Base-by-base conservation (phyloP, 2,329 filamentous ascomycete species). In the Talaromyces verruculosus region DNA sequence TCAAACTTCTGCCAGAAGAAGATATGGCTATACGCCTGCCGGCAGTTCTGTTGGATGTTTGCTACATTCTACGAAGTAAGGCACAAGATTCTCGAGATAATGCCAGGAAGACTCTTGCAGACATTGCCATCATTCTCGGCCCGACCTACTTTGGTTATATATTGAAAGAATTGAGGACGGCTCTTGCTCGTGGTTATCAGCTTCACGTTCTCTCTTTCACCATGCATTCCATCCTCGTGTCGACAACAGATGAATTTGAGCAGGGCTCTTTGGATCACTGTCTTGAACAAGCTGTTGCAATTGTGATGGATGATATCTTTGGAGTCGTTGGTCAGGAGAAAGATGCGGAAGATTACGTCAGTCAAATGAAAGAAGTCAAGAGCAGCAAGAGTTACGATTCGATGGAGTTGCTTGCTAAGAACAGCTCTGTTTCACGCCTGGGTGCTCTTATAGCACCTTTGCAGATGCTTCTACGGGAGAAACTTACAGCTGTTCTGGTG, bases 231-330 rank as follows among this genome's bases (percentile, higher is more conserved):
- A 91, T 99, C 61, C 82, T 99, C 22, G 87, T 97, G 11, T 85
- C 88, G 5, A 87, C 89, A 8, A 87, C 90, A 11, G 89, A 92
- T 10, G 84, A 87, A 1, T 91, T 92, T 72, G 83, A 87, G 47
- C 88, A 92, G 19, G 95, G 96, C 28, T 92, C 94, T 71, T 82
- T 99, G 35, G 92, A 99, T 74, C 93, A 97, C 74, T 97, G 93
- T 73, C 82, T 97, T 8, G 81, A 86, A 2, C 85, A 90, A 11
- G 88, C 98, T 51, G 88, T 96, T 55, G 85, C 87, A 1, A 87
- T 99, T 51, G 89, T 98, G 69, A 95, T 99, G 91, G 95, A 99
- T 73, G 96, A 99, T 75, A 95, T 96, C 13, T 99, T 99, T 74
- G 96, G 96, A 35, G 87, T 88, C 5, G 90, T 91, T 39, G 95